Evolutionary conservation across 176 grass and related monocot genomes (phyloP), one percentile per base, ranked within the genome.

Genomic region (Tillandsia leiboldiana): DNA sequence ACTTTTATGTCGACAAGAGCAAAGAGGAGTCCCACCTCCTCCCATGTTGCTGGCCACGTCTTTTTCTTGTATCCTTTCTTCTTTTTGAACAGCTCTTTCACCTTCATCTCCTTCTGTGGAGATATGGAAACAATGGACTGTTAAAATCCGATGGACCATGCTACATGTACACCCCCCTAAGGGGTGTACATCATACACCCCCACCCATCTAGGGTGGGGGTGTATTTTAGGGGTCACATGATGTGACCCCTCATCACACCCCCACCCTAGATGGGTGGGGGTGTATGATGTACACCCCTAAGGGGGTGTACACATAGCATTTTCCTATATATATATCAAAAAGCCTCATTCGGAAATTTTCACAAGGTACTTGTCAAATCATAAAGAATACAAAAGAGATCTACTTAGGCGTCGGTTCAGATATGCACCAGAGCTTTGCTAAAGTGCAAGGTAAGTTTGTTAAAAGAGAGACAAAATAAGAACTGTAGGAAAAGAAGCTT

Each of bases 41-140:
- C 87, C 76, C 70, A 68, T 42, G 82, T 87, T 27, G 10, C 22
- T 2, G 94, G 89, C 89, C 89, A 99, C 23, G 84, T 72, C 82
- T 87, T 90, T 78, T 75, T 81, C 73, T 87, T 99, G 84, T 77
- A 87, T 12, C 82, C 82, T 76, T 86, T 90, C 70, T 86, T 96
- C 88, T 83, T 99, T 86, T 99, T 99, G 67, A 85, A 83, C 13
- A 99, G 74, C 51, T 99, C 89, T 73, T 99, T 93, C 71, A 93
- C 89, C 78, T 81, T 99, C 26, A 83, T 71, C 79, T 93, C 89
- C 80, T 99, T 99, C 94, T 93, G 82, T 70, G 23, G 27, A 66
- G 14, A 27, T 83, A 84, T 22, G 0, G 10, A 51, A 51, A 18
- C 26, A 24, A 65, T 1, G 18, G 73, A 77, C 49, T 15, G 48